These are phyloP conservation scores for Microsporum canis DNA, from an alignment of 2,329 filamentous ascomycete genomes.

Conservation along the genomic window DNA sequence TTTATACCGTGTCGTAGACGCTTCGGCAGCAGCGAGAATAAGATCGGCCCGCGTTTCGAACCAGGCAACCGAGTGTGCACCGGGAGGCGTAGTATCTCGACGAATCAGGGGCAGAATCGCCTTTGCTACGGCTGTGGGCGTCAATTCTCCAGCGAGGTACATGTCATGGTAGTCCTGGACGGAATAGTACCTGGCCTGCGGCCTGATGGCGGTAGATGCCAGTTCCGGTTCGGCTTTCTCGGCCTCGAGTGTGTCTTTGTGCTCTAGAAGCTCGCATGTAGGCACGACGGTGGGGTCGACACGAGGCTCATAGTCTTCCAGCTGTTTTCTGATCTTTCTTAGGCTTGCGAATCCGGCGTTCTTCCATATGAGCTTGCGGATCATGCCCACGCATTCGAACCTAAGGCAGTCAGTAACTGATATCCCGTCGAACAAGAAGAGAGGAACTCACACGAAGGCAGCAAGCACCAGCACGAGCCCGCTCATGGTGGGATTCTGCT, in stretches of 20 bases:
- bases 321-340: conserved; percentile 39
- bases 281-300: conserved; percentile 49
- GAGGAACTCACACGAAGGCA: conserved; percentile 42
- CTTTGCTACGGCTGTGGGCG: conserved; percentile 60
- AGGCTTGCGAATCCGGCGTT: conserved; percentile 57
- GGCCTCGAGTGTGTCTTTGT: conserved; percentile 4
- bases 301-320: conserved; percentile 44
- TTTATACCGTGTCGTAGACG: conserved; percentile 60
- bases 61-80: conserved; percentile 60
- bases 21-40: conserved; percentile 56
- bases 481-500: conserved; percentile 53
- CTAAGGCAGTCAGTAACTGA: conserved; percentile 19
- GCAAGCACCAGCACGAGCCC: conserved; percentile 49
- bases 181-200: conserved; percentile 46
- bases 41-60: conserved; percentile 52
- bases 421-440: neutral
- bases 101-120: conserved; percentile 59
- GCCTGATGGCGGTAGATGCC: conserved; percentile 20
- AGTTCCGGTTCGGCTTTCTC: conserved; percentile 18
- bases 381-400: conserved; percentile 42
- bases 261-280: conserved; percentile 16
- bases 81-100: conserved; percentile 42
- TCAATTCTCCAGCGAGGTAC: conserved; percentile 57
- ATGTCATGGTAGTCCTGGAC: conserved; percentile 64
- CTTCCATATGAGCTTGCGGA: conserved; percentile 54